Evolutionary conservation across 306 rosid species (phyloP), one percentile per base, ranked within the genome.

Genomic region (peach (Prunus persica)): DNA sequence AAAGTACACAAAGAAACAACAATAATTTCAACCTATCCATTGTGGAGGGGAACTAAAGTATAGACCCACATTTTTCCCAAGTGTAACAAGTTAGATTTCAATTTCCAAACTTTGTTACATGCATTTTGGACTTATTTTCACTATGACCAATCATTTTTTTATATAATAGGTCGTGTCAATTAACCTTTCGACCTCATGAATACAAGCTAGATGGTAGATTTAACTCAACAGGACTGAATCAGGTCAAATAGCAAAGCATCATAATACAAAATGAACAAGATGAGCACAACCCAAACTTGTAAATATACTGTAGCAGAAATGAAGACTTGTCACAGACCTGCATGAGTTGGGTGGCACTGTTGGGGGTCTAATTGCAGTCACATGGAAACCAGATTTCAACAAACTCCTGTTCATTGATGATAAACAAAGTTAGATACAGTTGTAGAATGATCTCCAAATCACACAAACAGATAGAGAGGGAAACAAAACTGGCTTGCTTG

Each of bases 291-390:
- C 51, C 15, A n/a, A 65, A 28, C 11, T 67, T 43, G 13, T 16
- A 18, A 41, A 38, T 25, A 6, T 10, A 71, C 69, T 41, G 15
- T 60, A 65, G 62, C 8, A 71, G 25, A 34, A 55, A 49, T 27
- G 8, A 63, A 61, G 52, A 27, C 15, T 61, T 55, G 38, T 25
- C 56, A 80, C 61, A 63, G 80, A 95, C 99, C 99, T 90, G 99
- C 99, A 95, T 16, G 97, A 90, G 86, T 95, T 92, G 50, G 96
- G 93, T 65, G 97, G 92, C 85, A 95, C 99, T 1, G 97, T 90
- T 60, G 99, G 98, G 55, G 98, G 98, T 78, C 97, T 83, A 70
- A 95, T 95, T 64, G 98, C 98, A 46, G 97, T 90, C 75, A 95
- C 97, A 25, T 92, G 99, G 77, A 95, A 92, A 77, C 99, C 99